These are phyloP conservation scores for Nakazawaea holstii DNA, from an alignment of 805 yeast species.

Conservation along the genomic window DNA sequence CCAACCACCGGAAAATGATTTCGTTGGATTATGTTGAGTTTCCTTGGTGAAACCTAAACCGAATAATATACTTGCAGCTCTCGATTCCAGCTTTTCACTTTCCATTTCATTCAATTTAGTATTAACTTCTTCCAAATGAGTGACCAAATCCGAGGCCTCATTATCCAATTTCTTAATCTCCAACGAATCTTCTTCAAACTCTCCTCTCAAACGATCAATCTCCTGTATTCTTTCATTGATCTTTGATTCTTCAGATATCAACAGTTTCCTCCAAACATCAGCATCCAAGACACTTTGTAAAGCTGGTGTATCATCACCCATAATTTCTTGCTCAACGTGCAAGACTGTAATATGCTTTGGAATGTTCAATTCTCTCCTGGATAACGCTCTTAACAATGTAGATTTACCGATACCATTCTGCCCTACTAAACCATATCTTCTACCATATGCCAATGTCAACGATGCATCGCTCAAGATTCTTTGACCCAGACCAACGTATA, in stretches of 20 bases:
- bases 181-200: constrained; percentile 70
- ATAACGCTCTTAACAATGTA: constrained; percentile 82
- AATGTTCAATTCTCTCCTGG: constrained; percentile 88
- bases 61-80: constrained; percentile 88
- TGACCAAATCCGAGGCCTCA: constrained; percentile 83
- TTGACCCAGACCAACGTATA: constrained; percentile 93
- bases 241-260: constrained; percentile 69
- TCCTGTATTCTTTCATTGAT: constrained; percentile 71
- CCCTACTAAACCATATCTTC: constrained; percentile 96
- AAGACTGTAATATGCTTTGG: constrained; percentile 94
- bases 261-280: constrained; percentile 96
- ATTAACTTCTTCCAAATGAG: constrained; percentile 70
- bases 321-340: constrained; percentile 96
- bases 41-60: constrained; percentile 94
- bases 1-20: constrained; percentile 99
- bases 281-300: constrained; percentile 97
- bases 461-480: constrained; percentile 87
- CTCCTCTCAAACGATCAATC: constrained; percentile 61
- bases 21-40: constrained; percentile 78
- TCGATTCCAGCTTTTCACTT: constrained; percentile 93
- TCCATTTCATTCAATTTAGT: constrained; percentile 90
- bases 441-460: constrained; percentile 83
- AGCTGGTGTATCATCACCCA: constrained; percentile 89
- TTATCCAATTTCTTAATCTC: constrained; percentile 79
- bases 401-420: constrained; percentile 99